Conservation (phyloP, 2,329 filamentous ascomycete species). For the Sclerotinia trifoliorum region DNA sequence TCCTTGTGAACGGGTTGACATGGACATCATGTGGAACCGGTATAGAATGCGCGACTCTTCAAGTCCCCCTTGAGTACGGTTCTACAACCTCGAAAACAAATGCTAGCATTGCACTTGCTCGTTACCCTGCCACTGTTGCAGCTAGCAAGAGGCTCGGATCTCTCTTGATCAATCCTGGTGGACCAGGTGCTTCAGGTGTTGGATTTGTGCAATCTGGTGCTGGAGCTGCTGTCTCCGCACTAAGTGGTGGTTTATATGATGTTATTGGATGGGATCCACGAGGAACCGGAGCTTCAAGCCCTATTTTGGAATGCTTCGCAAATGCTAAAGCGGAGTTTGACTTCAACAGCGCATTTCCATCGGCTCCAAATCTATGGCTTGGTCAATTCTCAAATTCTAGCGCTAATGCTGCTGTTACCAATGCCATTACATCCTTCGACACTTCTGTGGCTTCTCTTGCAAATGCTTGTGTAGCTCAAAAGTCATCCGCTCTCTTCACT, state of each 20-base stretch:
- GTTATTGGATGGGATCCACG: conserved; percentile 30
- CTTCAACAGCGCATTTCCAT: conserved; percentile 23
- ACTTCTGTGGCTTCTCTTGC: conserved; percentile 20
- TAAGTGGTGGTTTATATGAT: conserved; percentile 28
- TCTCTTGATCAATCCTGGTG: conserved; percentile 22
- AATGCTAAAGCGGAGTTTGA: conserved; percentile 25
- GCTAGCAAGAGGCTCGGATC: not conserved
- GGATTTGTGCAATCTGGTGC: conserved; percentile 28
- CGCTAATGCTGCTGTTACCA: conserved; percentile 4
- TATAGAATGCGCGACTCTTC: conserved; percentile 21
- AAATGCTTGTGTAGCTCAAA: conserved; percentile 26
- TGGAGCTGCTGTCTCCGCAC: conserved; percentile 9
- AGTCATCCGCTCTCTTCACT: conserved; percentile 26
- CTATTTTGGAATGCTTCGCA: conserved; percentile 26
- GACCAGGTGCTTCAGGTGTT: conserved; percentile 29
- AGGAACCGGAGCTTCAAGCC: conserved; percentile 23
- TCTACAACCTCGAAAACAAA: not conserved
- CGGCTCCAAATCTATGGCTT: conserved; percentile 26
- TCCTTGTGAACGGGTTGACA: conserved; percentile 6
- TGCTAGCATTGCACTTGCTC: conserved; percentile 3
- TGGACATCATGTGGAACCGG: conserved; percentile 25
- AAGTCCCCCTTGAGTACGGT: conserved; percentile 26
- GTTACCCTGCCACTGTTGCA: conserved; percentile 1
- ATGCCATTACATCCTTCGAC: conserved; percentile 23
- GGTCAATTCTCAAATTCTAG: conserved; percentile 24